These are phyloP conservation scores for Fusarium luffae DNA, from an alignment of 2,329 filamentous ascomycete genomes.

Conservation along the genomic window DNA sequence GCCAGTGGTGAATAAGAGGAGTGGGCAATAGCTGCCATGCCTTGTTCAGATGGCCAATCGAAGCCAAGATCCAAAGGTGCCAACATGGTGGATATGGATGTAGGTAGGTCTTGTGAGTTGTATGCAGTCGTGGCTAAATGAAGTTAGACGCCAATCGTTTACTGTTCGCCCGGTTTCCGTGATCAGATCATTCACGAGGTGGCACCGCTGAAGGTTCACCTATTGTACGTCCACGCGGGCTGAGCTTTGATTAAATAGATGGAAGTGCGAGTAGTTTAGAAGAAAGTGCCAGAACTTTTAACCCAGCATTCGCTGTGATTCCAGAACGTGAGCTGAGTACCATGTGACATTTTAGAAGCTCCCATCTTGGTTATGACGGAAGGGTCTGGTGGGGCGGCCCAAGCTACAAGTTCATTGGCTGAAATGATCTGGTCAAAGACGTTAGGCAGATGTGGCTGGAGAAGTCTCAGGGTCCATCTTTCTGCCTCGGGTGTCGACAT, in stretches of 20 bases:
- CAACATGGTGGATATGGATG: constrained; percentile 34
- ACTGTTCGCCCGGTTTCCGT: constrained; percentile 47
- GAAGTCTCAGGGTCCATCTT: constrained; percentile 9
- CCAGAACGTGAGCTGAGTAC: constrained; percentile 25
- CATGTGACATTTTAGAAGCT: constrained; percentile 27
- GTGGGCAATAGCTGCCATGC: constrained; percentile 42
- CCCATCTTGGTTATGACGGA: background rate
- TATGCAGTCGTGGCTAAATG: constrained; percentile 29
- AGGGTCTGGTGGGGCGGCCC: background rate
- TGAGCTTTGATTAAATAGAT: constrained; percentile 4
- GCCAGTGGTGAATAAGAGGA: constrained; percentile 48
- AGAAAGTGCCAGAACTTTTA: constrained; percentile 20
- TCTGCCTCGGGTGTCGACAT: constrained; percentile 18
- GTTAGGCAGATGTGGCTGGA: background rate
- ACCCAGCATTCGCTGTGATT: constrained; percentile 23
- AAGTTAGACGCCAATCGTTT: constrained; percentile 47
- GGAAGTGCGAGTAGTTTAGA: background rate
- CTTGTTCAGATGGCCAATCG: constrained; percentile 25
- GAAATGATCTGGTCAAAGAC: background rate
- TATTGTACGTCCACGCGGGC: constrained; percentile 24
- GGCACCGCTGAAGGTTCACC: constrained; percentile 47
- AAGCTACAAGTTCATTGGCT: background rate
- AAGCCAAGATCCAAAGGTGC: constrained; percentile 34
- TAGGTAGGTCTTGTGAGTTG: constrained; percentile 2
- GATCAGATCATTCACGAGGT: constrained; percentile 27